These are phyloP conservation scores for Talaromyces atroroseus DNA, from an alignment of 2,329 filamentous ascomycete species.

Conservation along the genomic window DNA sequence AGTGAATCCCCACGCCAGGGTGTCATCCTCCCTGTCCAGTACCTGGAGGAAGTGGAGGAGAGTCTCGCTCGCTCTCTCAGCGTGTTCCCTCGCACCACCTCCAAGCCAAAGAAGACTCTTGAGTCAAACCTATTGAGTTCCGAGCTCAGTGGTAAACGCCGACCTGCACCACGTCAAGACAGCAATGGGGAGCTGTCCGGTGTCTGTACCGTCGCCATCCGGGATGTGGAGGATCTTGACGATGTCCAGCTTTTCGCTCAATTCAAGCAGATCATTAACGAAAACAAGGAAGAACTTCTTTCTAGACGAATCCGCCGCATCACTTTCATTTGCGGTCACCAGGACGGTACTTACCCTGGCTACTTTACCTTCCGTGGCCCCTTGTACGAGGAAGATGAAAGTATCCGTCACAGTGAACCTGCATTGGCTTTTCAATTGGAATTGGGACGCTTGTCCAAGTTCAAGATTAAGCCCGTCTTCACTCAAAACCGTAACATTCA, in stretches of 20 bases:
- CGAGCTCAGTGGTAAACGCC: conserved; percentile 69
- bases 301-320: conserved; percentile 78
- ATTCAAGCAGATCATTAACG: conserved; percentile 68
- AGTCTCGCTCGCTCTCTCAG: conserved; percentile 78
- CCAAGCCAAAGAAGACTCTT: conserved; percentile 53
- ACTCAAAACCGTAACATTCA: conserved; percentile 99
- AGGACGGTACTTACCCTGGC: conserved; percentile 87
- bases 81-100: conserved; percentile 59
- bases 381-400: conserved; percentile 80
- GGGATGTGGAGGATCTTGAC: conserved; percentile 75
- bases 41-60: conserved; percentile 91
- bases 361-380: conserved; percentile 99
- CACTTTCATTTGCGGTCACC: conserved; percentile 93
- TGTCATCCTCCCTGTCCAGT: conserved; percentile 88
- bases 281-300: conserved; percentile 78
- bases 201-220: conserved; percentile 87
- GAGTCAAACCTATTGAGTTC: conserved; percentile 57
- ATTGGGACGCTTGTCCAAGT: conserved; percentile 86
- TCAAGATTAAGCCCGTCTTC: conserved; percentile 97
- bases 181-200: conserved; percentile 74
- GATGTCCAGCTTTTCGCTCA: conserved; percentile 75
- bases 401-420: conserved; percentile 94
- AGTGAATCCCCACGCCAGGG: conserved; percentile 81
- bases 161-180: conserved; percentile 51
- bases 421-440: conserved; percentile 98